Conservation (phyloP, 2,329 filamentous ascomycete species). For the Epichloe bromicola region DNA sequence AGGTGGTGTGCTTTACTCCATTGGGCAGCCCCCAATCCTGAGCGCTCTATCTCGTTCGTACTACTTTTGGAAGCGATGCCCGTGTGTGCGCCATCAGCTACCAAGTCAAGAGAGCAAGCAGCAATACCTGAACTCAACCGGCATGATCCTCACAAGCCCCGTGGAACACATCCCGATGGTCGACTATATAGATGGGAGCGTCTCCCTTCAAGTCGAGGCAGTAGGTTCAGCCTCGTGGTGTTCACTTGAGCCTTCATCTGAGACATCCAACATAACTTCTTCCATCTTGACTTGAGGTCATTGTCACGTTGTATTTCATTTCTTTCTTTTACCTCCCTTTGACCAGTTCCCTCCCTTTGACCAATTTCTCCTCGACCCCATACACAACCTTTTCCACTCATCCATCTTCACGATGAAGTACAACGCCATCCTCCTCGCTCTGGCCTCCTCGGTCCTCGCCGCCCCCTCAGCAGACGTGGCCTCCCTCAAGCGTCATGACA, state of each 20-base stretch:
- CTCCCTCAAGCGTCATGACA: slow-evolving; percentile 10
- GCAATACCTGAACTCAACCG: not conserved
- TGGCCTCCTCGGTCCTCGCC: slow-evolving; percentile 14
- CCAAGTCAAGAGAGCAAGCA: not conserved
- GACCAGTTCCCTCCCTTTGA: too few species aligned
- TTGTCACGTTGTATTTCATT: not conserved
- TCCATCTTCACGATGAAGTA: slow-evolving; percentile 19
- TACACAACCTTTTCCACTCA: not conserved
- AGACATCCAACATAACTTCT: not conserved
- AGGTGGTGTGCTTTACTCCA: too few species aligned
- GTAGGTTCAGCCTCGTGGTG: not conserved
- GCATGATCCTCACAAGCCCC: not conserved
- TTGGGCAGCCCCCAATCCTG: too few species aligned
- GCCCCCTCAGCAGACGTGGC: slow-evolving; percentile 7
- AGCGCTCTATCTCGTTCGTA: not conserved
- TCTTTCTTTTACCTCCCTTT: too few species aligned
- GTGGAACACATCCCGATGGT: not conserved
- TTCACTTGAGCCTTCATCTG: not conserved
- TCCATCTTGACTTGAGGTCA: not conserved
- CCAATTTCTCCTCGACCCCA: not conserved
- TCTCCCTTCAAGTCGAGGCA: not conserved
- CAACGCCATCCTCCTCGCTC: slow-evolving; percentile 9
- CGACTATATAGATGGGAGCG: not conserved
- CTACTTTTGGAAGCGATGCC: not conserved
- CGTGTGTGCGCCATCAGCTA: not conserved